Base-by-base conservation (phyloP, 176 grass and related monocot genomes). In the Lolium rigidum region DNA sequence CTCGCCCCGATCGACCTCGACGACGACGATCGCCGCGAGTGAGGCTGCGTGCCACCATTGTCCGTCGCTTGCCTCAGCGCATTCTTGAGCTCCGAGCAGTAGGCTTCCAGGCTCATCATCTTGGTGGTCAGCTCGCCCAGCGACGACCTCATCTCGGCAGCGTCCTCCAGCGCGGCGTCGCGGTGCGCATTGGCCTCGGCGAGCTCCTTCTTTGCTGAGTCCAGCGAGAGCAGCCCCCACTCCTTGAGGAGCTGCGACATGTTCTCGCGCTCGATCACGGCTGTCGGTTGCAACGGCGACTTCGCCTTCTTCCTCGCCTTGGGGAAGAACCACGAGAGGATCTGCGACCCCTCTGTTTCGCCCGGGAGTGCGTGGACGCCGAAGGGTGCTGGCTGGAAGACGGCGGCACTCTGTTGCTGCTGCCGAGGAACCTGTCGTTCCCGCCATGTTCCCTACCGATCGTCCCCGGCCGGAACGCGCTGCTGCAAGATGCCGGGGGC, bases 311-410 rank as follows among this genome's bases (percentile, higher is more conserved):
- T 94, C 80, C 62, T 94, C 6, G 87, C 51, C 86, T 81, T 94
- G 44, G 90, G 63, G 80, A 99, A 99, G 76, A 99, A 59, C 97
- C 97, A 96, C 10, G 97, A 99, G 11, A 99, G 82, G 49, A 99
- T 91, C 43, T 88, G 90, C 6, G 74, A 70, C 16, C 91, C 41
- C 86, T 80, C 18, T 81, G 88, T 80, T 93, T 99, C 50, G 73
- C 21, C 71, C 82, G 77, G 39, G 63, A 84, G 70, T 90, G 90
- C 48, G 61, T 8, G 6, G 90, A 80, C 22, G 68, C 7, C 20
- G 90, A 77, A 10, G 74, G 46, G 4, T 88, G 70, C 20, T 79
- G 21, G 51, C 43, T 60, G 44, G 80, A 84, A 0, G 80, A 64
- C 0, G 49, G 49, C 5, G 90, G 70, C 74, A 41, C 69, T 31